These are phyloP conservation scores for Earliella scabrosa DNA, from an alignment of 1,284 basidiomycete species.

Conservation along the genomic window DNA sequence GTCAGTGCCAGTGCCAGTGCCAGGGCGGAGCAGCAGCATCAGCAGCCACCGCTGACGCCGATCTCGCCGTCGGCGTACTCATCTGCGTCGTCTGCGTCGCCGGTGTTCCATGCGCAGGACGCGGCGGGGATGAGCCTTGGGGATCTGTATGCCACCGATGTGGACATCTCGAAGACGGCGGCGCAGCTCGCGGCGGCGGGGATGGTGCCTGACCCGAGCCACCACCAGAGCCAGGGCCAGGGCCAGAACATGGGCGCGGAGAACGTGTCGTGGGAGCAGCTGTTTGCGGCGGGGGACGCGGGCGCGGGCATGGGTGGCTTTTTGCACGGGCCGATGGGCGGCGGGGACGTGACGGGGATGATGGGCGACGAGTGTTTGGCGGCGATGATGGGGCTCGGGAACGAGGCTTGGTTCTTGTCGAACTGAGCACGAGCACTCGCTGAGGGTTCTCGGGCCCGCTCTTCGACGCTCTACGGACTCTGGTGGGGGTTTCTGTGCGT, in stretches of 20 bases:
- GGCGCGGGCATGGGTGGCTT: background rate
- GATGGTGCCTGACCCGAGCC: conserved; percentile 5
- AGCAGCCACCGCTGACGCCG: conserved; percentile 1
- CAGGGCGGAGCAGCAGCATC: background rate
- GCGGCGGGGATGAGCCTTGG: conserved; percentile 4
- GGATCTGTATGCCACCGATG: conserved; percentile 17
- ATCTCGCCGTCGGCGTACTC: background rate
- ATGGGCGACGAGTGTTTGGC: conserved; percentile 23
- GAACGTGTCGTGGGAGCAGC: conserved; percentile 15
- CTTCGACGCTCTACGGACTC: too few relatives aligned
- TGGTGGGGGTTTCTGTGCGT: too few relatives aligned
- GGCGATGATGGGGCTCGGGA: conserved; percentile 25
- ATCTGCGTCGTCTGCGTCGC: conserved; percentile 2
- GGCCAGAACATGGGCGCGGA: background rate
- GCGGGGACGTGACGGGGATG: conserved; percentile 13
- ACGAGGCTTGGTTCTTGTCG: conserved; percentile 22
- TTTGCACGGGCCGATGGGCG: conserved; percentile 10
- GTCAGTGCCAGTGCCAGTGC: too few relatives aligned
- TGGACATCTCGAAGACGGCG: conserved; percentile 21
- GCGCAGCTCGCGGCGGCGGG: conserved; percentile 17
- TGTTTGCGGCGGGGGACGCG: conserved; percentile 6
- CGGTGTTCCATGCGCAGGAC: conserved; percentile 6
- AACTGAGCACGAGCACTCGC: background rate
- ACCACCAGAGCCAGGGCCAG: too few relatives aligned
- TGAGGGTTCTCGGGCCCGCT: background rate